Evolutionary conservation across 2,329 filamentous ascomycete species (phyloP).

Genomic region (Tolypocladium ophioglossoides): DNA sequence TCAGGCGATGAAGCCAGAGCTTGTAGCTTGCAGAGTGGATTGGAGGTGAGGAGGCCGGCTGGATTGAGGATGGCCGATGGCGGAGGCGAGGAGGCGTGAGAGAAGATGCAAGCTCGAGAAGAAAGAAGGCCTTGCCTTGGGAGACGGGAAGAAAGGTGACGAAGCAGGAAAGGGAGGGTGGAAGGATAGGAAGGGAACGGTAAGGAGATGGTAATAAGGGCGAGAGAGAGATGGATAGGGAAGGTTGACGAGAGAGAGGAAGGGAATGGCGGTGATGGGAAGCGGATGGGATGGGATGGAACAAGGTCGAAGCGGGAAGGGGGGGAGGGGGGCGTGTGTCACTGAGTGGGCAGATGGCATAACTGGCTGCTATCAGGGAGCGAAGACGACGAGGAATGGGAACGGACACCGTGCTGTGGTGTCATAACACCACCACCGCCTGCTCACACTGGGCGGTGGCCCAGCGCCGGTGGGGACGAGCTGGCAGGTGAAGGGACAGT

Average conservation of each 20-base stretch:
- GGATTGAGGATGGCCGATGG: slow-evolving; percentile 8
- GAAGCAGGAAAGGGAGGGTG: slow-evolving; percentile 8
- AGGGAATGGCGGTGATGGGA: slow-evolving; percentile 25
- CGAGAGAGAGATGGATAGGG: slow-evolving; percentile 14
- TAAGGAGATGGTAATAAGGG: slow-evolving; percentile 13
- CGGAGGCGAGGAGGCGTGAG: neutral
- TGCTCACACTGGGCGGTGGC: neutral
- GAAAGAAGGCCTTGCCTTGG: slow-evolving; percentile 23
- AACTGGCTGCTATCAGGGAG: neutral
- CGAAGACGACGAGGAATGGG: neutral
- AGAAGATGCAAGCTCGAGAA: slow-evolving; percentile 21
- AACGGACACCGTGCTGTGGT: neutral
- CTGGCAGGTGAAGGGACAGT: neutral
- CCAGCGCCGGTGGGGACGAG: neutral
- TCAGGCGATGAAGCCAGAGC: slow-evolving; percentile 10
- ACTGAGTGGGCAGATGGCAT: slow-evolving; percentile 10
- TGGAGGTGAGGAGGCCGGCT: slow-evolving; percentile 9
- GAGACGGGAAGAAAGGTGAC: slow-evolving; percentile 4
- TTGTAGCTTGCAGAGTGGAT: slow-evolving; percentile 9
- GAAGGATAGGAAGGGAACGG: slow-evolving; percentile 16
- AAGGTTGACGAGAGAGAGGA: slow-evolving; percentile 10
- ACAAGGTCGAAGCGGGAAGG: slow-evolving; percentile 19
- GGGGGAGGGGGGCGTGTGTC: slow-evolving; percentile 13
- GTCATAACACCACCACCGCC: neutral
- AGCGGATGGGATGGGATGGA: slow-evolving; percentile 22